Evolutionary conservation across 768 basidiomycete genomes (phyloP).

Genomic region (Lactarius tabidus): DNA sequence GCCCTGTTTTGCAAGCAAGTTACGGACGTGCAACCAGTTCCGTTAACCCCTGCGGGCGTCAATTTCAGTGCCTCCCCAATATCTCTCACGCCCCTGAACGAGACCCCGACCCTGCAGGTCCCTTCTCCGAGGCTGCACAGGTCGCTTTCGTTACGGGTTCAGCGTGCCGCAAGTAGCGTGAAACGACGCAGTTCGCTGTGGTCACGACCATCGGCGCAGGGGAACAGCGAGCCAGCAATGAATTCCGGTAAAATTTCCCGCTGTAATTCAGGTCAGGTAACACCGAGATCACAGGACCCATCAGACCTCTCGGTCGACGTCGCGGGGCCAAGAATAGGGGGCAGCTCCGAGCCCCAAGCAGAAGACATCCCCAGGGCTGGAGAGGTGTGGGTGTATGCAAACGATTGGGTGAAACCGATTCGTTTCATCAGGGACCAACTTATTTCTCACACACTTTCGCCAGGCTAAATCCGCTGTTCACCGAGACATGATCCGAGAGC

Average conservation of each 20-base stretch:
- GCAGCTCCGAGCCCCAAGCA: constrained; percentile 22
- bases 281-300: background rate
- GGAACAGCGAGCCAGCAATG: background rate
- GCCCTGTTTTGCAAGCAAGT: constrained; percentile 66
- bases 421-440: background rate
- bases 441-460: background rate
- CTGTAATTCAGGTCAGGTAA: constrained; percentile 2
- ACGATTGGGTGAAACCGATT: constrained; percentile 38
- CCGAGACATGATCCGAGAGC: constrained; percentile 82
- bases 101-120: background rate
- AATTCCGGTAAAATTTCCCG: background rate
- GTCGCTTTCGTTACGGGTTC: constrained; percentile 10
- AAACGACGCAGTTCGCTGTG: constrained; percentile 10
- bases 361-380: constrained; percentile 44
- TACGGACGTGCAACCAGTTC: constrained; percentile 42
- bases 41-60: background rate
- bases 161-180: constrained; percentile 1
- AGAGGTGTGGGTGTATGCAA: constrained; percentile 52
- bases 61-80: background rate
- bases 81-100: background rate
- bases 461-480: constrained; percentile 37
- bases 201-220: background rate
- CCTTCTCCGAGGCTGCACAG: background rate
- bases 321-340: constrained; percentile 24
- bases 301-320: constrained; percentile 26